Evolutionary conservation across 2,329 filamentous ascomycete genomes (phyloP).

Genomic region (Cercospora sojina): DNA sequence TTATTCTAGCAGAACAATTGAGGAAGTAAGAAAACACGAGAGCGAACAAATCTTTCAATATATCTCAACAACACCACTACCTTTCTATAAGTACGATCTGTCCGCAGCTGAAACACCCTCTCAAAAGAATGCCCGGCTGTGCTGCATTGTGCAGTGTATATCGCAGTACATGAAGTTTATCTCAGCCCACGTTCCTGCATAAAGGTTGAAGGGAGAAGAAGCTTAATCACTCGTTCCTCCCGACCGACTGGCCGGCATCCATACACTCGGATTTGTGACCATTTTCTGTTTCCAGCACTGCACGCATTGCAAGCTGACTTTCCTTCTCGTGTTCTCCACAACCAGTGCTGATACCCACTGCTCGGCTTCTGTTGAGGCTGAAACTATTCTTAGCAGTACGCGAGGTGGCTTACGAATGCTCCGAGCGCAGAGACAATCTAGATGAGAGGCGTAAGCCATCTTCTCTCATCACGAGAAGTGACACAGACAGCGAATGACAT

Average conservation of each 20-base stretch:
- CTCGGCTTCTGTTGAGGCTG: too few species aligned
- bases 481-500: too few species aligned
- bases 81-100: background rate
- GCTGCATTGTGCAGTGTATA: constrained; percentile 14
- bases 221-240: background rate
- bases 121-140: background rate
- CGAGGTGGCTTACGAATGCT: background rate
- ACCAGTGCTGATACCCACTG: too few species aligned
- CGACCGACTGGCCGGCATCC: background rate
- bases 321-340: too few species aligned
- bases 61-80: background rate
- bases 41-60: too few species aligned
- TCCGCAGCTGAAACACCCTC: background rate
- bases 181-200: constrained; percentile 13
- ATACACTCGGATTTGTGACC: background rate
- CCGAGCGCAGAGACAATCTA: background rate
- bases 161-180: constrained; percentile 7
- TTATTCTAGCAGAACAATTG: background rate
- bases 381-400: background rate
- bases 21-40: too few species aligned
- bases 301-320: background rate
- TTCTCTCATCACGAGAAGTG: background rate
- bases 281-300: background rate
- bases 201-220: background rate
- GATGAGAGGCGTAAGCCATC: background rate